Evolutionary conservation across 2,329 filamentous ascomycete species (phyloP).

Genomic region (Aureobasidium sp.): DNA sequence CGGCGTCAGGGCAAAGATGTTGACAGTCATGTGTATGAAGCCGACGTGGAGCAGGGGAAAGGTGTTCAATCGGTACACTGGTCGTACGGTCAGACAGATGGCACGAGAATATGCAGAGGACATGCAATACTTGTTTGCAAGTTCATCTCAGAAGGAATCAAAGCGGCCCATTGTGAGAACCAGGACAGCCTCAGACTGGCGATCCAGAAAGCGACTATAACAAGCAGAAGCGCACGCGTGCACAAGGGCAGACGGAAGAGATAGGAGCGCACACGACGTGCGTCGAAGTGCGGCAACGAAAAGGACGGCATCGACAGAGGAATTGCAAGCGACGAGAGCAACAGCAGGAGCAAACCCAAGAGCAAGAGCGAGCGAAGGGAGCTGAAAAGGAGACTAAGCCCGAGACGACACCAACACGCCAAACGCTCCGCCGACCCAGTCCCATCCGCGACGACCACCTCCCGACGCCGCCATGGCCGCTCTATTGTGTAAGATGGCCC

Average conservation of each 20-base stretch:
- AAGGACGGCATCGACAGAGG: slow-evolving; percentile 29
- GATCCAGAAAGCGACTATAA: slow-evolving; percentile 64
- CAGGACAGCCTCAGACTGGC: slow-evolving; percentile 62
- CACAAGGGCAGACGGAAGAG: slow-evolving; percentile 79
- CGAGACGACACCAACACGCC: too few relatives aligned
- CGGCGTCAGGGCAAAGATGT: slow-evolving; percentile 74
- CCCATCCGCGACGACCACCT: neutral
- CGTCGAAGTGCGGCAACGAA: slow-evolving; percentile 57
- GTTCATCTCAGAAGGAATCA: slow-evolving; percentile 70
- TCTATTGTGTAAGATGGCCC: slow-evolving; percentile 20
- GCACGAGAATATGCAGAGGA: neutral
- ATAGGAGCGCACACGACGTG: slow-evolving; percentile 70
- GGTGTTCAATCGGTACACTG: slow-evolving; percentile 89
- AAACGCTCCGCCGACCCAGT: neutral
- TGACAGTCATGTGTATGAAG: slow-evolving; percentile 73
- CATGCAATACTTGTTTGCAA: slow-evolving; percentile 59
- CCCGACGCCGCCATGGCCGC: slow-evolving; percentile 22
- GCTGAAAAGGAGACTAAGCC: neutral
- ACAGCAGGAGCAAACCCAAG: too few relatives aligned
- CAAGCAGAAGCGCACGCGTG: slow-evolving; percentile 62
- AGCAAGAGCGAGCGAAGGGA: neutral
- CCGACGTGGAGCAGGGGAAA: slow-evolving; percentile 81
- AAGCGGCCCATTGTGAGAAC: slow-evolving; percentile 69
- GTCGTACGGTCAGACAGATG: slow-evolving; percentile 7
- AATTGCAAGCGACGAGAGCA: too few relatives aligned